These are phyloP conservation scores for Magnolia kwangsiensis DNA, from an alignment of 164 flowering plant genomes.

Conservation along the genomic window DNA sequence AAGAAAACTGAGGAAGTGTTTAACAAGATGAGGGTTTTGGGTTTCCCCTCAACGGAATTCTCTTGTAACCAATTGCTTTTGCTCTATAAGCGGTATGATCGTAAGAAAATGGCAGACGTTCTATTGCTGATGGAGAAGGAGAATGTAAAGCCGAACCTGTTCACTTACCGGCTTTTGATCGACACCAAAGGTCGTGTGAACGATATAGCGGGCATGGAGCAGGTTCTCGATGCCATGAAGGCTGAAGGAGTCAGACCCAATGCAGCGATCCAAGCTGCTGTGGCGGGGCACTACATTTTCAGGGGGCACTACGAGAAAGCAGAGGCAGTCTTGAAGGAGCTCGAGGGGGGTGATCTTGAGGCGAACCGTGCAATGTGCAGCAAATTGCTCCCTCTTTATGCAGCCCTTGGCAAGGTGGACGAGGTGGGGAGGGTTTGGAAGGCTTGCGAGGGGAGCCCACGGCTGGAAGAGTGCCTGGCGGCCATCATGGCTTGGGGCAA, in stretches of 20 bases:
- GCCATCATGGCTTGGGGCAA: constrained; percentile 84
- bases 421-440: constrained; percentile 74
- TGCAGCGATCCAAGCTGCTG: constrained; percentile 19
- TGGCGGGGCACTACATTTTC: constrained; percentile 52
- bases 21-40: constrained; percentile 73
- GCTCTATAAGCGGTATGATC: constrained; percentile 69
- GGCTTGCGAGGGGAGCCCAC: constrained; percentile 45
- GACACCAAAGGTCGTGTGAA: constrained; percentile 64
- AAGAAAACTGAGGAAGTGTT: constrained; percentile 72
- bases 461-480: constrained; percentile 45
- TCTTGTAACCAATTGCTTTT: constrained; percentile 75
- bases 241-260: constrained; percentile 63
- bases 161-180: constrained; percentile 63
- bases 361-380: constrained; percentile 39
- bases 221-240: constrained; percentile 71
- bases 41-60: constrained; percentile 52
- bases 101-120: constrained; percentile 75
- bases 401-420: constrained; percentile 61
- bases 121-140: constrained; percentile 79
- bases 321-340: constrained; percentile 56
- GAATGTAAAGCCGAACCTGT: constrained; percentile 51
- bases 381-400: constrained; percentile 61
- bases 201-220: constrained; percentile 79
- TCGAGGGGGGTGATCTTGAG: constrained; percentile 52
- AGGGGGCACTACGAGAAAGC: constrained; percentile 69